Percentiles rank a stretch among this genome's conserved stretches.
phyloP scores from a whole-genome alignment of 305 asterid species.

The Lippia alba region DNA sequence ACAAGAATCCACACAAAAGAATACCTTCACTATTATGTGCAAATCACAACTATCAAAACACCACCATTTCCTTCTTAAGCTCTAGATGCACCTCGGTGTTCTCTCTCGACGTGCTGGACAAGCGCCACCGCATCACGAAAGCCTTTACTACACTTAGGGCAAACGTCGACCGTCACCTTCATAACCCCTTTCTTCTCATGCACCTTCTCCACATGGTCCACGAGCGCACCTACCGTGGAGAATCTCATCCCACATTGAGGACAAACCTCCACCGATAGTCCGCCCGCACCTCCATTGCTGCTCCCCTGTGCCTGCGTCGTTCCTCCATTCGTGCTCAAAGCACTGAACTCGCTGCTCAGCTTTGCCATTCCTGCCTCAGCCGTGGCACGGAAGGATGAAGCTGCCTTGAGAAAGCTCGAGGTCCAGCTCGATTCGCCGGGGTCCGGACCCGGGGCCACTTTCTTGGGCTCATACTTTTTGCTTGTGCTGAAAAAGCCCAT shows the following conservation, averaged over 20 bases:
- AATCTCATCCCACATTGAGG: constrained; percentile 81
- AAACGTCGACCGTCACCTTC: constrained; percentile 76
- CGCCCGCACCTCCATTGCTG: constrained; percentile 45
- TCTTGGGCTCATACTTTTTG: constrained; percentile 49
- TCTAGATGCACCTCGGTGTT: constrained; percentile 76
- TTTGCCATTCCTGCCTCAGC: constrained; percentile 85
- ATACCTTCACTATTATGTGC: constrained; percentile 8
- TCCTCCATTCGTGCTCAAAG: constrained; percentile 39
- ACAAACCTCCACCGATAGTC: constrained; percentile 64
- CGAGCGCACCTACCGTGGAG: constrained; percentile 60
- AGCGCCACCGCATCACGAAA: constrained; percentile 84
- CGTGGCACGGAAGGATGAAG: constrained; percentile 56
- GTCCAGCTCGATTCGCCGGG: constrained; percentile 74
- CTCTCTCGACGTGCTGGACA: constrained; percentile 91
- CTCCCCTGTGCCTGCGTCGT: constrained; percentile 34
- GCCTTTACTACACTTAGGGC: constrained; percentile 92
- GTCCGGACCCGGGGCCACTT: constrained; percentile 35
- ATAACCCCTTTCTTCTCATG: constrained; percentile 78
- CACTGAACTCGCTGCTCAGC: constrained; percentile 67
- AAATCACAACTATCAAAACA: constrained; percentile 1
- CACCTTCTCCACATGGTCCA: constrained; percentile 82
- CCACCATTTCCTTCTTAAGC: constrained; percentile 36
- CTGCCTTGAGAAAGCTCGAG: constrained; percentile 57
- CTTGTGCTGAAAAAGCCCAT: constrained; percentile 59
- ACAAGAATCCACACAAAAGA: constrained; percentile 1